Conservation (phyloP, 2,329 filamentous ascomycete genomes). For the Neopestalotiopsis sp. region DNA sequence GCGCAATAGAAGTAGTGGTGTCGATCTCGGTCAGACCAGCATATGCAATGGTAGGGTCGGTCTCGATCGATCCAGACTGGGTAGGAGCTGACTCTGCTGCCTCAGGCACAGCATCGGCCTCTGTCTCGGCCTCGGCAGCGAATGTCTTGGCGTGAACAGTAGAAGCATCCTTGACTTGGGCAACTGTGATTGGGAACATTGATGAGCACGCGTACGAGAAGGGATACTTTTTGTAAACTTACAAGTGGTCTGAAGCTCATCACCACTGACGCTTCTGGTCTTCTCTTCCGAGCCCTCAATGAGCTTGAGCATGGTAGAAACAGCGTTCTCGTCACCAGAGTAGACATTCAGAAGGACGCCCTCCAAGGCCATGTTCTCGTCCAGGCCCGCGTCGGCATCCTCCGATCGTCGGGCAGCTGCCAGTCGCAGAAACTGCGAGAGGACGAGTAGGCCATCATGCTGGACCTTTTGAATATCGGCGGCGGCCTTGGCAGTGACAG, state of each 20-base stretch:
- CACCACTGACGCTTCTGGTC: conserved; percentile 68
- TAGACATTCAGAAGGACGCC: conserved; percentile 81
- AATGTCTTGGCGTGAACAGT: conserved; percentile 53
- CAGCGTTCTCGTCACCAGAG: conserved; percentile 76
- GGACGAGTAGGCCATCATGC: conserved; percentile 68
- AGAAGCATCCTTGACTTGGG: conserved; percentile 62
- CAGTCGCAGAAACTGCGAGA: conserved; percentile 82
- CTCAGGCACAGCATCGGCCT: conserved; percentile 39
- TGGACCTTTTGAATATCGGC: conserved; percentile 61
- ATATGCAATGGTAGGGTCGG: conserved; percentile 72
- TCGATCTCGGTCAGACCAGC: conserved; percentile 73
- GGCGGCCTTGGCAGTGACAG: conserved; percentile 60
- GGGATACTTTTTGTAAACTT: conserved; percentile 40
- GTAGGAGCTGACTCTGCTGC: conserved; percentile 37
- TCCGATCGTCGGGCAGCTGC: conserved; percentile 78
- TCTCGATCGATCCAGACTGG: conserved; percentile 42
- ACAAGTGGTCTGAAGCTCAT: conserved; percentile 75
- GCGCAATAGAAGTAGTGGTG: conserved; percentile 43
- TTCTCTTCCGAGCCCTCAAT: conserved; percentile 74
- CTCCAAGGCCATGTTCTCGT: conserved; percentile 83
- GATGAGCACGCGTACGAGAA: conserved; percentile 19
- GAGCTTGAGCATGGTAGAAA: conserved; percentile 77
- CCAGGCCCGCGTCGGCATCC: conserved; percentile 66
- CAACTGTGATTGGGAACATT: conserved; percentile 48
- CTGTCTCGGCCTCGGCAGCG: conserved; percentile 22